These are phyloP conservation scores for Dactylorhiza incarnata DNA, from an alignment of 106 monocot genomes.

Conservation along the genomic window DNA sequence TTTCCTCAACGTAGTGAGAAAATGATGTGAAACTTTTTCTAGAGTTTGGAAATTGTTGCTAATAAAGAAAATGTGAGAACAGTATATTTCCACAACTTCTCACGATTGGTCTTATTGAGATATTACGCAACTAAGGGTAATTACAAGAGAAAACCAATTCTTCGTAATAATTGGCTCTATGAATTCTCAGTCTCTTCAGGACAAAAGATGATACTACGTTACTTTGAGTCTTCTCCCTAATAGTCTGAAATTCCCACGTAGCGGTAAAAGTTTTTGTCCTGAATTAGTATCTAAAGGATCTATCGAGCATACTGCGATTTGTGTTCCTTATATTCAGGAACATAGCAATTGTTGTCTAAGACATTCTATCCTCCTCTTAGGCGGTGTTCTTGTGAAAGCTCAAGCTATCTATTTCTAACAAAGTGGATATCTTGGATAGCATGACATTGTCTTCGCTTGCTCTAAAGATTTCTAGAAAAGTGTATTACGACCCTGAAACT, in stretches of 20 bases:
- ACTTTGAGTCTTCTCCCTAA: background rate
- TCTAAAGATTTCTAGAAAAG: background rate
- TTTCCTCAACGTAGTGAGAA: background rate
- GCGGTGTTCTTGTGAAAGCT: background rate
- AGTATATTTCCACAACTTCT: too few species aligned
- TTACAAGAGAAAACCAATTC: too few species aligned
- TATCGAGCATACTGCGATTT: conserved; percentile 2
- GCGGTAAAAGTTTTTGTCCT: conserved; percentile 7
- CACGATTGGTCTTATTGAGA: too few species aligned
- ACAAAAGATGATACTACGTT: background rate
- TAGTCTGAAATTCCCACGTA: background rate
- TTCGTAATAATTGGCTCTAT: conserved; percentile 1
- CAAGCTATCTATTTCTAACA: background rate
- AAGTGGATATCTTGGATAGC: background rate
- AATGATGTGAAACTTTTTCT: background rate
- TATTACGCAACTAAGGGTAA: too few species aligned
- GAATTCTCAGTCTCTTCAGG: conserved; percentile 1
- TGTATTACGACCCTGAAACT: background rate
- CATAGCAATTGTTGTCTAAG: background rate
- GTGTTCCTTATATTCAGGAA: background rate
- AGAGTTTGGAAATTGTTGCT: too few species aligned
- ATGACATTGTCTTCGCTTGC: background rate
- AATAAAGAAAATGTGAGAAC: too few species aligned
- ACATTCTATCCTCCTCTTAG: conserved; percentile 7
- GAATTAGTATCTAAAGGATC: conserved; percentile 1